Evolutionary conservation across 345 rosid genomes (phyloP), one percentile per base, ranked within the genome.

Genomic region (Brassica nigra): DNA sequence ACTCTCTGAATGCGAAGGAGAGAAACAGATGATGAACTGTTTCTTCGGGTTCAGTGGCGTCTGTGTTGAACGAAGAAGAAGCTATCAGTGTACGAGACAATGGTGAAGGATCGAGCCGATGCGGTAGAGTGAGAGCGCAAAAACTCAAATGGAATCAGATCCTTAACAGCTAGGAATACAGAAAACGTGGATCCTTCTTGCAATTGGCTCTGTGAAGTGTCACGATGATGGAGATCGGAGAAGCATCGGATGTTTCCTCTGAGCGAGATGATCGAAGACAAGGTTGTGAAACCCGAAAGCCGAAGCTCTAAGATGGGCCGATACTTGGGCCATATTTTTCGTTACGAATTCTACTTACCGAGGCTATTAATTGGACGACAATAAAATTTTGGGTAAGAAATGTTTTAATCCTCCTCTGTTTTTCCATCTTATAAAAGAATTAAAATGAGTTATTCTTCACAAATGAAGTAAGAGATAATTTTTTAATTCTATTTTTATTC

Each of bases 241-340:
- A 12, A 71, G 72, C 76, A 23, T 62, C 67, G 66, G 75, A 23
- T 16, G 59, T 62, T 44, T 73, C 36, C 77, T 74, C 69, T 10
- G 55, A 78, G 61, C 49, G 76, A 71, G 72, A 65, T 72, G 81
- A 78, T 78, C 81, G 14, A 63, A 64, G 66, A 20, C n/a, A 33
- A 55, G 57, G 37, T 36, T 62, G 76, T 55, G 69, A 70, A 62
- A 27, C 66, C 61, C 12, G 67, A 72, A 62, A 27, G 71, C 61
- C 12, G 67, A 72, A 29, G 67, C 37, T 78, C 18, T 78, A 4
- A 37, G 2, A 55, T 78, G 81, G 81, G 81, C 77, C 36, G 27
- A 62, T 0, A 28, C 1, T 12, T 28, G 36, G 66, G 36, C 36
- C 30, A 9, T 0, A 61, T 12, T 27, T 49, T 28, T 16, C 18